Evolutionary conservation across 371 early-diverging fungal species (phyloP).

Genomic region (Lichtheimia ornata): DNA sequence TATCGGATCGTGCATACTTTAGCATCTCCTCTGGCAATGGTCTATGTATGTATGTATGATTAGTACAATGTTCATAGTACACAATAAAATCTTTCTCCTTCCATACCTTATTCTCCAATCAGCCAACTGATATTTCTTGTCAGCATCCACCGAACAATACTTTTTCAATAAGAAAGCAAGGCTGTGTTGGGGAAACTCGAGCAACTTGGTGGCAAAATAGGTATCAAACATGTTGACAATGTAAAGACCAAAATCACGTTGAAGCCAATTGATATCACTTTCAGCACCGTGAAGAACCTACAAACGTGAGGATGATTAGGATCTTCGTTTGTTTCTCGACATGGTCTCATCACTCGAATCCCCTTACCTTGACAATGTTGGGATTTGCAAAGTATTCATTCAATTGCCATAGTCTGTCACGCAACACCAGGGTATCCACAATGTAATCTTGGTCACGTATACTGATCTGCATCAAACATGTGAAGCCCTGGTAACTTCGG

Average conservation of each 20-base stretch:
- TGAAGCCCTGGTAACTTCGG: constrained; percentile 92
- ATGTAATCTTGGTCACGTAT: constrained; percentile 89
- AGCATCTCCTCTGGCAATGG: constrained; percentile 93
- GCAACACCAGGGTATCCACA: constrained; percentile 88
- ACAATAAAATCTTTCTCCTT: not conserved
- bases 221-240: constrained; percentile 97
- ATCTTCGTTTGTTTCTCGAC: not conserved
- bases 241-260: constrained; percentile 95
- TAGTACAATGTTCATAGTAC: not conserved
- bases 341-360: not conserved
- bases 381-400: constrained; percentile 91
- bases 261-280: constrained; percentile 96
- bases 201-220: constrained; percentile 85
- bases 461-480: constrained; percentile 93
- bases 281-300: constrained; percentile 94
- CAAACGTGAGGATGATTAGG: not conserved
- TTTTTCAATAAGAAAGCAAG: constrained; percentile 81
- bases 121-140: constrained; percentile 94
- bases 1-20: constrained; percentile 92
- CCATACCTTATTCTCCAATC: constrained; percentile 92
- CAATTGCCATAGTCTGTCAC: constrained; percentile 72
- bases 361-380: constrained; percentile 76
- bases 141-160: constrained; percentile 81
- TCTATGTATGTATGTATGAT: constrained; percentile 34
- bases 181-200: constrained; percentile 74